Evolutionary conservation across 2,329 filamentous ascomycete genomes (phyloP).

Genomic region (Xylariaceae sp.): DNA sequence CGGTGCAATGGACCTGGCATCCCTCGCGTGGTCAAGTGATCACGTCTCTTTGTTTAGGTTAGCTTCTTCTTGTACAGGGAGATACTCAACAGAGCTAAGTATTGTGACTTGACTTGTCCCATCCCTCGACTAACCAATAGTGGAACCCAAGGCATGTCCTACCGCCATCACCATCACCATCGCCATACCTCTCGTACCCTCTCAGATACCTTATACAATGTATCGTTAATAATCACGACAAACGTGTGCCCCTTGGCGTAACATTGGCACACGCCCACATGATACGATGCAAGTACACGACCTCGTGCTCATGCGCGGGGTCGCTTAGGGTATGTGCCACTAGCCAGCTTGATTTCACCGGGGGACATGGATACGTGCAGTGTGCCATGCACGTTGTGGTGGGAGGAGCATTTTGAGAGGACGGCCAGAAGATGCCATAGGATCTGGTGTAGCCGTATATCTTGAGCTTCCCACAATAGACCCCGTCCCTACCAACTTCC

Average conservation of each 20-base stretch:
- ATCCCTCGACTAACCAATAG: too few species aligned
- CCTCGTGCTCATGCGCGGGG: slow-evolving; percentile 25
- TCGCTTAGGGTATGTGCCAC: slow-evolving; percentile 14
- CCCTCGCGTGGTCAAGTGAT: too few species aligned
- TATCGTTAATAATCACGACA: slow-evolving; percentile 1
- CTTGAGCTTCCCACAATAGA: slow-evolving; percentile 27
- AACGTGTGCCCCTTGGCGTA: slow-evolving; percentile 16
- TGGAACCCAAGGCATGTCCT: too few species aligned
- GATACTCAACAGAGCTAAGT: too few species aligned
- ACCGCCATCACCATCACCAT: slow-evolving; percentile 1
- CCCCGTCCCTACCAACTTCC: slow-evolving; percentile 12
- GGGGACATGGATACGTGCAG: slow-evolving; percentile 20
- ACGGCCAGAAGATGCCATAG: slow-evolving; percentile 1
- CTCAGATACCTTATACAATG: slow-evolving; percentile 4
- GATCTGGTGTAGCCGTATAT: slow-evolving; percentile 19
- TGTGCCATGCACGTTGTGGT: slow-evolving; percentile 20
- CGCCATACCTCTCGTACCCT: background rate
- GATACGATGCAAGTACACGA: slow-evolving; percentile 15
- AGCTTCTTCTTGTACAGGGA: too few species aligned
- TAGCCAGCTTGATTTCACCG: background rate
- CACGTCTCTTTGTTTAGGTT: too few species aligned
- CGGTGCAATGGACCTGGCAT: too few species aligned
- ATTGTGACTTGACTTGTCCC: too few species aligned
- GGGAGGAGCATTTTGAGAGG: slow-evolving; percentile 17
- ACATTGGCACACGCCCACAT: slow-evolving; percentile 25